Evolutionary conservation across 2,329 filamentous ascomycete genomes (phyloP).

Genomic region (Aaosphaeria arxii): DNA sequence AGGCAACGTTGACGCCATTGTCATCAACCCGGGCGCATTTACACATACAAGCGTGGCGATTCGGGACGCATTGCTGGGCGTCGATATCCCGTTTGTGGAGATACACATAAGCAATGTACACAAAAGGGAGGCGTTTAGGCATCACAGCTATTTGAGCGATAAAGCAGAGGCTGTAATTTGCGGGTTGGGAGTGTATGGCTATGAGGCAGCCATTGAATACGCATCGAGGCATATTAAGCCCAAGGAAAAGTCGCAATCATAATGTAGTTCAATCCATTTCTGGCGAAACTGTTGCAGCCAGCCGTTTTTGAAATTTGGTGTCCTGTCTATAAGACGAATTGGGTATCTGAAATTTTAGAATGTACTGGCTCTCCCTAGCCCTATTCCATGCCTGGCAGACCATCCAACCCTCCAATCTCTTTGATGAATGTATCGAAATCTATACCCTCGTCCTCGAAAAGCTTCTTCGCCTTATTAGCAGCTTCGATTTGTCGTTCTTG

Average conservation of each 20-base stretch:
- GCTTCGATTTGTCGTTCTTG: slow-evolving; percentile 68
- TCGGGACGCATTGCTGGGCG: slow-evolving; percentile 68
- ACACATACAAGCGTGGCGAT: slow-evolving; percentile 76
- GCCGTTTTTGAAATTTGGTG: background rate
- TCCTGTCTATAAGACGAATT: background rate
- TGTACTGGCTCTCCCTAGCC: background rate
- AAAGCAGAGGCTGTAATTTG: slow-evolving; percentile 73
- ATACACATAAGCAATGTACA: slow-evolving; percentile 77
- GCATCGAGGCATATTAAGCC: slow-evolving; percentile 32
- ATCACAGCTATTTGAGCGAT: slow-evolving; percentile 70
- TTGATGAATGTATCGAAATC: slow-evolving; percentile 80
- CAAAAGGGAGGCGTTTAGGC: slow-evolving; percentile 64
- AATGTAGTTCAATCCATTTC: background rate
- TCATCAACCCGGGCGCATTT: slow-evolving; percentile 74
- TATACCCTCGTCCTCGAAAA: slow-evolving; percentile 73
- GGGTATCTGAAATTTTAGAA: background rate
- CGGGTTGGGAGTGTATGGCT: slow-evolving; percentile 55
- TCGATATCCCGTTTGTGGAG: slow-evolving; percentile 72
- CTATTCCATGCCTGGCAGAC: slow-evolving; percentile 45
- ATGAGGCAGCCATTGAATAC: slow-evolving; percentile 46
- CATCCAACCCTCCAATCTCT: slow-evolving; percentile 62
- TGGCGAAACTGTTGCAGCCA: background rate
- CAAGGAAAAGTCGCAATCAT: slow-evolving; percentile 13
- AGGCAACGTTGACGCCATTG: slow-evolving; percentile 58
- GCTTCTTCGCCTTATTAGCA: slow-evolving; percentile 68